These are phyloP conservation scores for Podaxis sp. DNA, from an alignment of 768 basidiomycete species.

Conservation along the genomic window DNA sequence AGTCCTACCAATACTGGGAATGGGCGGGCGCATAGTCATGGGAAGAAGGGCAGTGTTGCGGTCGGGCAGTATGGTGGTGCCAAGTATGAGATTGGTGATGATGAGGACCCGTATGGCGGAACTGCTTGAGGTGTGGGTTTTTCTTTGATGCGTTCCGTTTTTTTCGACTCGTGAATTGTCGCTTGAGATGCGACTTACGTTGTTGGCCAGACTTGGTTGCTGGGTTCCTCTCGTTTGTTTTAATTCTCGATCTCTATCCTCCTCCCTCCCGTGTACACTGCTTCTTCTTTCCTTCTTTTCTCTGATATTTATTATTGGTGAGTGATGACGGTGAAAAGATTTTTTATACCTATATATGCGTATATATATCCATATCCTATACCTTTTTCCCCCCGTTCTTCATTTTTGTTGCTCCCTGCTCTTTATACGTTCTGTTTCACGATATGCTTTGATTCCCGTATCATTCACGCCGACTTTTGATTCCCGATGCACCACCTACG, in stretches of 20 bases:
- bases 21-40: neutral
- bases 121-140: neutral
- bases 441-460: neutral
- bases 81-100: constrained; percentile 3
- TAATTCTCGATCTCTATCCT: neutral
- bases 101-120: constrained; percentile 5
- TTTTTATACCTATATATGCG: neutral
- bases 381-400: neutral
- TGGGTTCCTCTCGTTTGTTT: neutral
- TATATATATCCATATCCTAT: neutral
- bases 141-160: neutral
- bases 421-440: too few relatives aligned
- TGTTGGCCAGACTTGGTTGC: neutral
- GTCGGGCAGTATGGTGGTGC: neutral
- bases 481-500: neutral
- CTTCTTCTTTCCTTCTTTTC: neutral
- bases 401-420: too few relatives aligned
- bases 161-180: neutral
- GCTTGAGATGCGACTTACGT: neutral
- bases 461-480: neutral
- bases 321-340: neutral
- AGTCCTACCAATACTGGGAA: constrained; percentile 3
- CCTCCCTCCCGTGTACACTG: neutral
- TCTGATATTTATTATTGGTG: neutral
- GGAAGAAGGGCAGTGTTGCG: neutral